Percentiles rank a stretch among this genome's conserved stretches.
phyloP scores from a whole-genome alignment of 805 yeast species.

The Candida sonorensis region DNA sequence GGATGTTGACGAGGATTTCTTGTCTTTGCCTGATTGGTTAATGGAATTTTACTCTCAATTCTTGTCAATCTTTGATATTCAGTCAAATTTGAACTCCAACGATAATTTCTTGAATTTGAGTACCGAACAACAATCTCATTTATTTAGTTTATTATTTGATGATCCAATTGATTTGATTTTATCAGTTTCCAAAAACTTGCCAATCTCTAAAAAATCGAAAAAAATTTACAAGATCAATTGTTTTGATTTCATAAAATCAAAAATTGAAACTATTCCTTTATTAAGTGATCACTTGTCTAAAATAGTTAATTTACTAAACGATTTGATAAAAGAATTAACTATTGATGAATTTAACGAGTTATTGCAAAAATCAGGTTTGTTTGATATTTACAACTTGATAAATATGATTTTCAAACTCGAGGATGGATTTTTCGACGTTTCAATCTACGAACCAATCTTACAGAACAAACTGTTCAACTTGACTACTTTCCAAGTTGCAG shows the following conservation, averaged over 20 bases:
- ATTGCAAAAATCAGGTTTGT: conserved; percentile 45
- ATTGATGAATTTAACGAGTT: conserved; percentile 40
- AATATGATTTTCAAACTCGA: conserved; percentile 66
- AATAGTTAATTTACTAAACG: conserved; percentile 29
- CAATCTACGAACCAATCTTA: conserved; percentile 55
- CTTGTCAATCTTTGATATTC: conserved; percentile 47
- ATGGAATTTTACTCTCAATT: conserved; percentile 57
- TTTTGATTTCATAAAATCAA: conserved; percentile 50
- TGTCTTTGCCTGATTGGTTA: conserved; percentile 79
- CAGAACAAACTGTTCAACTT: conserved; percentile 53
- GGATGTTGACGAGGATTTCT: conserved; percentile 42
- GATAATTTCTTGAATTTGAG: no score
- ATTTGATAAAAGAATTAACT: conserved; percentile 33
- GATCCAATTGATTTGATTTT: conserved; percentile 37
- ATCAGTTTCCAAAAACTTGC: conserved; percentile 13
- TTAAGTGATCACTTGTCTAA: conserved; percentile 32
- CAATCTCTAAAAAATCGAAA: conserved; percentile 21
- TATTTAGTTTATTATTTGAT: conserved; percentile 38
- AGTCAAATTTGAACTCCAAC: conserved; percentile 18
- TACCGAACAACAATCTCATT: conserved; percentile 29
- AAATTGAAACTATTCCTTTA: conserved; percentile 40
- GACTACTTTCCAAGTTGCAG: conserved; percentile 37
- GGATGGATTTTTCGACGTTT: conserved; percentile 52
- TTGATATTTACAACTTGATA: conserved; percentile 54
- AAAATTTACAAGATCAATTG: conserved; percentile 50